A percentile compares a stretch with the other conserved stretches of the same genome.
Conservation (phyloP, 75 land plant genomes). For the Pinus taeda region DNA sequence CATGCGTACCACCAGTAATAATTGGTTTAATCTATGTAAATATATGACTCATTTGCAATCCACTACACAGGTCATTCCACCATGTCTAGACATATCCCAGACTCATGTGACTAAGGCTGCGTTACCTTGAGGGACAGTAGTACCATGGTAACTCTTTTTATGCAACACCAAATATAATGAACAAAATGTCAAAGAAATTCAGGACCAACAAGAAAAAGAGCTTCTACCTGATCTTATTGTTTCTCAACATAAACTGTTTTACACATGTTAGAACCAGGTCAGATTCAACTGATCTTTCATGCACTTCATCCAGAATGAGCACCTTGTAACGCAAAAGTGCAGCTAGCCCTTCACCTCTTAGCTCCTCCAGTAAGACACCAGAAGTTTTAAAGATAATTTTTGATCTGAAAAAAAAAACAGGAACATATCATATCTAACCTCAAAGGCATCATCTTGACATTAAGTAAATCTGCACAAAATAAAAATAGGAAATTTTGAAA, state of each 20-base stretch:
- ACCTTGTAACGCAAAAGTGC: constrained; percentile 75
- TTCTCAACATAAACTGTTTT: constrained; percentile 71
- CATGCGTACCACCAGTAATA: neutral
- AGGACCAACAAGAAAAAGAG: neutral
- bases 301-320: constrained; percentile 92
- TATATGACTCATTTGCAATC: neutral
- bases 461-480: neutral
- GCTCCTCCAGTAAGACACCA: constrained; percentile 84
- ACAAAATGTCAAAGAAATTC: neutral
- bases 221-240: constrained; percentile 14
- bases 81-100: neutral
- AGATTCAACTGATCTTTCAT: constrained; percentile 93
- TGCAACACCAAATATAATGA: neutral
- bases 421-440: constrained; percentile 1
- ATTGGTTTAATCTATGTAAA: neutral
- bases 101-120: neutral
- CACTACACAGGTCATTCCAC: neutral
- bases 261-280: constrained; percentile 86
- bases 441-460: neutral
- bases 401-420: constrained; percentile 43
- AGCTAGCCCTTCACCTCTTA: constrained; percentile 61
- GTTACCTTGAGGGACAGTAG: neutral
- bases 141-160: neutral
- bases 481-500: neutral
- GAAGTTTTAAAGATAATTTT: constrained; percentile 87